phyloP scores from a whole-genome alignment of 108 stramenopile species.

The Pseudonitzschia pungens region DNA sequence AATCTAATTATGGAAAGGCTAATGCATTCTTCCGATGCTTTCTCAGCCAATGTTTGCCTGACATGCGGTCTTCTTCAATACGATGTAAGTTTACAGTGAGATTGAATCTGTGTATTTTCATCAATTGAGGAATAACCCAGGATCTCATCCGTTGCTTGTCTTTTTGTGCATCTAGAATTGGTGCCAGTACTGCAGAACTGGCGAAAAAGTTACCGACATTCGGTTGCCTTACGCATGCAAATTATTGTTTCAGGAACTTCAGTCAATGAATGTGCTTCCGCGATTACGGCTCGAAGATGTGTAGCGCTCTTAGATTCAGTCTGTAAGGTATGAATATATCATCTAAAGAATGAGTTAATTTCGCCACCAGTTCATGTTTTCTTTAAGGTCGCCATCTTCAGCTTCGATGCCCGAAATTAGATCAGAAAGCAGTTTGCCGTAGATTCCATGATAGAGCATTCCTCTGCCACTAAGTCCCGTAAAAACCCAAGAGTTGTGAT shows the following conservation, averaged over 20 bases:
- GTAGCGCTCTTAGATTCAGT: not conserved
- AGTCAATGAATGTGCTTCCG: constrained; percentile 94
- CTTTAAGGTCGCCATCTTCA: constrained; percentile 14
- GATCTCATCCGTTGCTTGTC: not conserved
- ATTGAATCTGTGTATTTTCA: not conserved
- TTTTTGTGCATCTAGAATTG: constrained; percentile 47
- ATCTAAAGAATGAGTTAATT: not conserved
- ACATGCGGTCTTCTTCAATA: constrained; percentile 94
- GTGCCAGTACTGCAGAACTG: constrained; percentile 96
- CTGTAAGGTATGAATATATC: not conserved
- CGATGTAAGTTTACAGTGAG: constrained; percentile 20
- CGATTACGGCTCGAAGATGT: constrained; percentile 76
- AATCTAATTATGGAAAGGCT: constrained; percentile 99
- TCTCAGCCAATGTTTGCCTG: constrained; percentile 95
- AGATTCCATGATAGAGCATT: constrained; percentile 78
- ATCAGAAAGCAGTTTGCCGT: constrained; percentile 57
- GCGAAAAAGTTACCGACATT: constrained; percentile 90
- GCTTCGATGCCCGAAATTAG: constrained; percentile 41
- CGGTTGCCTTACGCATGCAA: constrained; percentile 99
- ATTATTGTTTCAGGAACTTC: constrained; percentile 97
- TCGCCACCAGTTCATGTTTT: constrained; percentile 31
- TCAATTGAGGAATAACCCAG: not conserved
- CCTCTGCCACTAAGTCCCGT: constrained; percentile 84
- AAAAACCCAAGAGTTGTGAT: constrained; percentile 69
- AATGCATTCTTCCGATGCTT: constrained; percentile 98